These are phyloP conservation scores for Heliamphora exappendiculata DNA, from an alignment of 148 eudicot genomes.

Conservation along the genomic window DNA sequence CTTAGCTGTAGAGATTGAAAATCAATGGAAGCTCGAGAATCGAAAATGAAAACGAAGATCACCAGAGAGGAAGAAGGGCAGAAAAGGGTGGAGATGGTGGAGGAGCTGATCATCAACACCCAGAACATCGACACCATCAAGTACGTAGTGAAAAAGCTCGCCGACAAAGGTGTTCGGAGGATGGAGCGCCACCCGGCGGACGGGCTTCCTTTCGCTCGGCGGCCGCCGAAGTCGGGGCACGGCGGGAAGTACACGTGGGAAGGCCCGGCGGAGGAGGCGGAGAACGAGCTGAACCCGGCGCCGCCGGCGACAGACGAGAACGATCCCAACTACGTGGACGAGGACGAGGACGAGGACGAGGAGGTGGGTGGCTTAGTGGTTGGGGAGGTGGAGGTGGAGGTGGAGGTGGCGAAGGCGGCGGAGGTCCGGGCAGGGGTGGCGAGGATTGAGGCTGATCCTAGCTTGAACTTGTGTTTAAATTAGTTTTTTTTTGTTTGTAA, in stretches of 20 bases:
- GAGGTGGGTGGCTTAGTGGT: conserved; percentile 9
- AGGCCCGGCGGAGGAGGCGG: conserved; percentile 41
- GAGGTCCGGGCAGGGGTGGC: conserved; percentile 29
- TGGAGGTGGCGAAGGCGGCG: conserved; percentile 12
- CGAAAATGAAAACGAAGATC: conserved; percentile 22
- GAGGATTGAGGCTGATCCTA: conserved; percentile 63
- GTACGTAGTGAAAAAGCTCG: conserved; percentile 48
- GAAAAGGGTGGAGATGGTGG: conserved; percentile 34
- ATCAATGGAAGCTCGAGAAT: not conserved
- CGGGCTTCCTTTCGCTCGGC: conserved; percentile 33
- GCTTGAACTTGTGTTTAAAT: too few relatives aligned
- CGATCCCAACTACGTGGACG: conserved; percentile 65
- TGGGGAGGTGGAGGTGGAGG: conserved; percentile 20
- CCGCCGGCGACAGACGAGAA: conserved; percentile 50
- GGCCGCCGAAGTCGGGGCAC: conserved; percentile 64
- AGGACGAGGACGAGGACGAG: conserved; percentile 31
- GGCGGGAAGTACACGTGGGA: conserved; percentile 97
- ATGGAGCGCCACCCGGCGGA: conserved; percentile 58
- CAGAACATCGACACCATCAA: conserved; percentile 39
- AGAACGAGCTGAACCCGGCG: conserved; percentile 35
- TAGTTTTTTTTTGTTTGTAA: too few relatives aligned
- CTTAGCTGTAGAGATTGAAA: not conserved
- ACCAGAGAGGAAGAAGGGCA: conserved; percentile 51
- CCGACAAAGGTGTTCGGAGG: conserved; percentile 55
- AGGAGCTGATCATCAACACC: conserved; percentile 15